phyloP scores from a whole-genome alignment of 139 green algal species.

The Tetradesmus obliquus region DNA sequence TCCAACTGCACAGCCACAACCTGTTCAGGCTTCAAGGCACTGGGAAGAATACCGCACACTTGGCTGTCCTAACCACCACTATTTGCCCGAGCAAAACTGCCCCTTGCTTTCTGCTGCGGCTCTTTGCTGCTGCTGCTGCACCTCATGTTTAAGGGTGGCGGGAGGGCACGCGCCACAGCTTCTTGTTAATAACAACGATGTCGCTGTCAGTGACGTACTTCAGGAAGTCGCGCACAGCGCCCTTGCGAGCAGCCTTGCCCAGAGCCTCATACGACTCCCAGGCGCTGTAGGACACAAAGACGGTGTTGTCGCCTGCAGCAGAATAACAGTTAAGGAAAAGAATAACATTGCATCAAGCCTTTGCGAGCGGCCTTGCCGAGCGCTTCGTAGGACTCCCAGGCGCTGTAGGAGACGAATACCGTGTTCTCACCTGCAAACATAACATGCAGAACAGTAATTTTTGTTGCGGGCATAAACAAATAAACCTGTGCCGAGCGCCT shows the following conservation, averaged over 20 bases:
- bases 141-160: neutral
- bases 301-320: constrained; percentile 14
- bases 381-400: neutral
- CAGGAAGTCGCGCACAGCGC: neutral
- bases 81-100: too few relatives aligned
- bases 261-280: neutral
- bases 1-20: neutral
- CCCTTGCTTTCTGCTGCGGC: too few relatives aligned
- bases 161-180: neutral
- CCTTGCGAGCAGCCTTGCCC: neutral
- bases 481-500: too few relatives aligned
- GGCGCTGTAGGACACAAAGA: neutral
- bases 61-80: too few relatives aligned
- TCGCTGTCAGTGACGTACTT: constrained; percentile 7
- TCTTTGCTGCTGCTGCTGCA: neutral
- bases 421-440: constrained; percentile 20
- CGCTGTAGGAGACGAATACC: neutral
- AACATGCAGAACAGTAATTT: too few relatives aligned
- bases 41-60: too few relatives aligned
- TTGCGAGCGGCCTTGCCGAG: neutral
- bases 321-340: neutral
- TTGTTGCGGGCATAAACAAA: too few relatives aligned
- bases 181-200: constrained; percentile 9
- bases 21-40: neutral
- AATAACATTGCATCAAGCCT: neutral